Base-by-base conservation (phyloP, 331 rosid species). In the Spiraea crenata region DNA sequence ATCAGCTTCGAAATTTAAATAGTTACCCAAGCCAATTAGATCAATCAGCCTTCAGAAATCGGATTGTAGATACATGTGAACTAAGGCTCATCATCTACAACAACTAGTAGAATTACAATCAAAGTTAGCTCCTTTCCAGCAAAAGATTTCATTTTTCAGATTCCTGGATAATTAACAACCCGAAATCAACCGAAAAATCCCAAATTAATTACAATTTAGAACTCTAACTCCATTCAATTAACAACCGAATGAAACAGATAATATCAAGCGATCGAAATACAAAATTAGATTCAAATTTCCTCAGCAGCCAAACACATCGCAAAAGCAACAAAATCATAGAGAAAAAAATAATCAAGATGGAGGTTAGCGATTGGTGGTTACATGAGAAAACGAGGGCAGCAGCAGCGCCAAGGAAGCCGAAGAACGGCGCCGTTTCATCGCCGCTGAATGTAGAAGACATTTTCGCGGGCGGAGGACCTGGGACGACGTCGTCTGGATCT, bases 351-450 rank as follows among this genome's bases (percentile, higher is more conserved):
- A 67, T 51, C 20, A 40, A 38, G 70, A 13, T 1, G 4, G 16
- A 17, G 55, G 34, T 45, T 9, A 20, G 74, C 52, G 65, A 20
- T 56, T n/a, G 47, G 7, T 45, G 64, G n/a, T 70, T 81, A 90
- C 96, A 90, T 57, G 96, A 90, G 83, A 90, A 90, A 44, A 90
- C 88, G 45, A 90, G 93, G 10, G 96, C 96, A 39, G 93, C 90
- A 6, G 96, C 96, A 70, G 96, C 96, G 41, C 96, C 96, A 12
- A 89, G 92, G 86, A 90, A 90, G 87, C 96, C 96, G 67, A 90
- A 90, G 73, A 90, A 90, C 52, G 96, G 96, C 17, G 96, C 96
- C 60, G 96, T 90, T 64, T 90, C 96, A 82, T 90, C 96, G 87
- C 96, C 96, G 83, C 92, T 79, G 80, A 90, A 90, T 5, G 83